A percentile compares a stretch with the other conserved stretches of the same genome.
Evolutionary conservation across 345 rosid species (phyloP).

Genomic region (Trapa bicornis): DNA sequence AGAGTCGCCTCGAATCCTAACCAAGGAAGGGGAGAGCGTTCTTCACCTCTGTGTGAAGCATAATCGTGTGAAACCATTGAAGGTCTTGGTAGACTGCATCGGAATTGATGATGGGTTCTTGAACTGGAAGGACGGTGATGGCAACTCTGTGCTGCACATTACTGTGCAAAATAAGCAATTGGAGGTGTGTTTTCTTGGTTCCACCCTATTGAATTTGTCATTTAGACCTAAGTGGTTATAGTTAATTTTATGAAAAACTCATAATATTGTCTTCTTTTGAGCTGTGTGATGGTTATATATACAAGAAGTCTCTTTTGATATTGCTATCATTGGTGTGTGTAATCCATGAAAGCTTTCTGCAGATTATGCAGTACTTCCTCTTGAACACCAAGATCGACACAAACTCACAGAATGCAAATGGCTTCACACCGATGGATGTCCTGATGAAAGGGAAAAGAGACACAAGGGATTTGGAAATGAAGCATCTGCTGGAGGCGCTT

Average conservation of each 20-base stretch:
- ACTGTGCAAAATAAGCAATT: slow-evolving; percentile 17
- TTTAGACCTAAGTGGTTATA: too few relatives aligned
- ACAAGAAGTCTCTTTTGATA: too few relatives aligned
- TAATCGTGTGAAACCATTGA: slow-evolving; percentile 14
- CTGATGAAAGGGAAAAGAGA: slow-evolving; percentile 11
- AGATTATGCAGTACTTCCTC: slow-evolving; percentile 16
- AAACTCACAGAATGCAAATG: slow-evolving; percentile 13
- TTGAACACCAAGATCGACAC: slow-evolving; percentile 9
- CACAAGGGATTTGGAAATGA: slow-evolving; percentile 15
- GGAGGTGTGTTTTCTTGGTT: slow-evolving; percentile 14
- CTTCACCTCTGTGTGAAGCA: slow-evolving; percentile 17
- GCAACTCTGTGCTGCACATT: slow-evolving; percentile 16
- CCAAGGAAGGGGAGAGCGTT: slow-evolving; percentile 12
- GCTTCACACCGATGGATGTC: slow-evolving; percentile 15
- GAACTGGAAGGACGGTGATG: slow-evolving; percentile 14
- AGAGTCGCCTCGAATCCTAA: slow-evolving; percentile 6
- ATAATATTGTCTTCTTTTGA: not conserved
- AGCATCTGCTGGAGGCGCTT: slow-evolving; percentile 6
- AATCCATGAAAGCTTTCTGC: slow-evolving; percentile 2
- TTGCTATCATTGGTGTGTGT: not conserved
- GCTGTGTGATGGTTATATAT: too few relatives aligned
- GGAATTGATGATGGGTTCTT: slow-evolving; percentile 10
- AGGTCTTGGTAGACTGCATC: slow-evolving; percentile 12
- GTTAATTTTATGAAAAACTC: too few relatives aligned
- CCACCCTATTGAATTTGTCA: not conserved